phyloP scores from a whole-genome alignment of 345 rosid genomes.

The Kernera saxatilis region DNA sequence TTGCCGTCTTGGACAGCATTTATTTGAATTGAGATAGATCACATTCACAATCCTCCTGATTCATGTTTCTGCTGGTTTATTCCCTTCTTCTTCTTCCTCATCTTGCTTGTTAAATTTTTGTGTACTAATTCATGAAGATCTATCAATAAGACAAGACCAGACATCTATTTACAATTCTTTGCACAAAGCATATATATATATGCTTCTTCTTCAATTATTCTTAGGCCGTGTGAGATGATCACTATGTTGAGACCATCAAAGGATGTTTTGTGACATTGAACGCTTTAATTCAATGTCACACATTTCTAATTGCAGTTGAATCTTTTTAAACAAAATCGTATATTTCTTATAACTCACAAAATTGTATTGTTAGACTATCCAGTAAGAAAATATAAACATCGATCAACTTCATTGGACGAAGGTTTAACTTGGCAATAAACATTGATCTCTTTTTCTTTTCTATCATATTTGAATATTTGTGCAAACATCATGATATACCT shows the following conservation, averaged over 20 bases:
- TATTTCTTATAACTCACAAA: no score
- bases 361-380: no score
- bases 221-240: not conserved
- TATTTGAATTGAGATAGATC: constrained; percentile 52
- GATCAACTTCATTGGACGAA: no score
- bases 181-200: not conserved
- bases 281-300: no score
- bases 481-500: no score
- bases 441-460: no score
- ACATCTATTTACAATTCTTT: not conserved
- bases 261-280: no score
- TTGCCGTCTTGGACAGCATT: constrained; percentile 84
- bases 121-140: constrained; percentile 3
- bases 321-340: no score
- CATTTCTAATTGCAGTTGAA: no score
- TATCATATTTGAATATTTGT: no score
- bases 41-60: constrained; percentile 2
- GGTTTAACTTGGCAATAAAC: no score
- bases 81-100: not conserved
- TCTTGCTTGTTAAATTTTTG: constrained; percentile 2
- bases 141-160: not conserved
- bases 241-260: not conserved
- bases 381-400: no score
- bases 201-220: not conserved
- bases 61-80: not conserved